Percentiles rank a stretch among this genome's conserved stretches.
Evolutionary conservation across 2,329 filamentous ascomycete species (phyloP).

Genomic region (Botryotinia globosa): DNA sequence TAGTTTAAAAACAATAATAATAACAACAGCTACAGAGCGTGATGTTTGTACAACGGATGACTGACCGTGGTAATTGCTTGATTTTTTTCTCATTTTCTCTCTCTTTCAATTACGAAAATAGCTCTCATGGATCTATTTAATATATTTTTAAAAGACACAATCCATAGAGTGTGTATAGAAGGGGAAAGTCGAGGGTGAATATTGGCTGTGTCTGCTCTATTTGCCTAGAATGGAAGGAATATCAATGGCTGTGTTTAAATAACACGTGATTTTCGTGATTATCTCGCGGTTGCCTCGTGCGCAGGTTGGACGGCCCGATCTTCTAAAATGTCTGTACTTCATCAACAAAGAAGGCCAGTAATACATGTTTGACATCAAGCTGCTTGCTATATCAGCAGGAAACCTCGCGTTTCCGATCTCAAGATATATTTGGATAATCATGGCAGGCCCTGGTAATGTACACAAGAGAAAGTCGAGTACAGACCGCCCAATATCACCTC

Average conservation of each 20-base stretch:
- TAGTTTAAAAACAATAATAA: no score
- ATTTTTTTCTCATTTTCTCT: not conserved
- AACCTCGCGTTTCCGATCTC: not conserved
- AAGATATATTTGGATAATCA: conserved; percentile 18
- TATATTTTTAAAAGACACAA: no score
- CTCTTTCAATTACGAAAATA: no score
- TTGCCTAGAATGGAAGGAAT: not conserved
- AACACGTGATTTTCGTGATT: not conserved
- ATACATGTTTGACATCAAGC: not conserved
- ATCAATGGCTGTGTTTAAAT: no score
- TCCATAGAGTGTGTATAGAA: not conserved
- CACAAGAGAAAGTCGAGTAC: conserved; percentile 34
- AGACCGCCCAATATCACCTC: conserved; percentile 35
- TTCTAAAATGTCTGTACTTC: not conserved
- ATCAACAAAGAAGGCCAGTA: not conserved
- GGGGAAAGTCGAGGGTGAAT: not conserved
- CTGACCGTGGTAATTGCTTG: no score
- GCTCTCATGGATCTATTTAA: not conserved
- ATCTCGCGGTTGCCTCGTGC: not conserved
- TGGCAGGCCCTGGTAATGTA: conserved; percentile 27
- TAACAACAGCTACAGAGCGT: no score
- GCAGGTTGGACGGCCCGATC: not conserved
- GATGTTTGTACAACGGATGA: no score
- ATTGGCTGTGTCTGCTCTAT: not conserved
- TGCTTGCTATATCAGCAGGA: not conserved